Percentiles rank a stretch among this genome's conserved stretches.
Evolutionary conservation across 139 green algal genomes (phyloP).

Genomic region (Chara braunii): DNA sequence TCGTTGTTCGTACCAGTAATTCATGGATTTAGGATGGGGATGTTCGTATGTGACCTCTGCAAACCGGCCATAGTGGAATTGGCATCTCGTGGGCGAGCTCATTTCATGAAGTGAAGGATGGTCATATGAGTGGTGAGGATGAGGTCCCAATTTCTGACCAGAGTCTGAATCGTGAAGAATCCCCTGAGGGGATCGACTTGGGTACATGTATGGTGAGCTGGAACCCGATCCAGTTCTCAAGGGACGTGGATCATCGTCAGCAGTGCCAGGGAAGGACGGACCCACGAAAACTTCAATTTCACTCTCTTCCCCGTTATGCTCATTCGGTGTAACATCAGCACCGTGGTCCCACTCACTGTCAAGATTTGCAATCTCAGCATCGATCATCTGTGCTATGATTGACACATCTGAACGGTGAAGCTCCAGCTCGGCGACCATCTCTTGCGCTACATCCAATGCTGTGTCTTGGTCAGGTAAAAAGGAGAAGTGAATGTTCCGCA

Average conservation of each 20-base stretch:
- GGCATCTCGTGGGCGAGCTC: too few relatives aligned
- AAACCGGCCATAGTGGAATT: too few relatives aligned
- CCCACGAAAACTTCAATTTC: background rate
- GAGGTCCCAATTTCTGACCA: too few relatives aligned
- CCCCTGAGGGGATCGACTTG: too few relatives aligned
- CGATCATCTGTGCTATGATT: slow-evolving; percentile 45
- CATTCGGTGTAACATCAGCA: slow-evolving; percentile 6
- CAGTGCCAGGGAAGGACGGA: background rate
- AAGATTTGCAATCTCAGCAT: slow-evolving; percentile 41
- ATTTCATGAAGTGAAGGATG: too few relatives aligned
- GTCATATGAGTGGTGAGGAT: too few relatives aligned
- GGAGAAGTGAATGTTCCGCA: slow-evolving; percentile 86
- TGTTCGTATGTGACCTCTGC: too few relatives aligned
- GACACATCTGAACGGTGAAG: slow-evolving; percentile 31
- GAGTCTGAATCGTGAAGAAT: slow-evolving; percentile 8
- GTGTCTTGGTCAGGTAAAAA: slow-evolving; percentile 82
- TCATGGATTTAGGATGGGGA: too few relatives aligned
- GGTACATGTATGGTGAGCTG: background rate
- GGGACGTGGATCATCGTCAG: background rate
- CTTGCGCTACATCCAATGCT: slow-evolving; percentile 68
- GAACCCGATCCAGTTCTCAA: background rate
- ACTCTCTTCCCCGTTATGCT: background rate
- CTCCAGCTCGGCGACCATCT: slow-evolving; percentile 90
- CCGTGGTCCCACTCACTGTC: slow-evolving; percentile 29
- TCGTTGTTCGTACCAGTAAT: too few relatives aligned